Percentiles rank a stretch among this genome's conserved stretches.
phyloP scores from a whole-genome alignment of 2,329 filamentous ascomycete species.

The Trichoderma sp. region DNA sequence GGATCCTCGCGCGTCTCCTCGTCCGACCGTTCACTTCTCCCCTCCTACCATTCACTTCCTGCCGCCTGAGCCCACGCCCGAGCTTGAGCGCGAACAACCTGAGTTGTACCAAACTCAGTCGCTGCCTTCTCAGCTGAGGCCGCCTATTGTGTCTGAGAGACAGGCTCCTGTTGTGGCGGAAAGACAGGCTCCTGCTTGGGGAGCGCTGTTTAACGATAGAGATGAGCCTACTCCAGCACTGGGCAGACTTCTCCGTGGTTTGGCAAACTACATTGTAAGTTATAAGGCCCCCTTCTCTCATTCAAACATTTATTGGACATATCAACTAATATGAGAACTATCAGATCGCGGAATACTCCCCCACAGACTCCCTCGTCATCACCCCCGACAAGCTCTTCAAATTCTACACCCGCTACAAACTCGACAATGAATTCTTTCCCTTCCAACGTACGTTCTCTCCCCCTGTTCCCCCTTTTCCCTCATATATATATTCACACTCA shows the following conservation, averaged over 20 bases:
- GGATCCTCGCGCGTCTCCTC: constrained; percentile 17
- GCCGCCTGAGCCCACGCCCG: constrained; percentile 5
- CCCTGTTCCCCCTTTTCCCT: not conserved
- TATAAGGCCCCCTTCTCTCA: constrained; percentile 5
- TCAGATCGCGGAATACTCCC: constrained; percentile 42
- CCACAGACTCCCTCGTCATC: constrained; percentile 60
- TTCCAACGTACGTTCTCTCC: constrained; percentile 61
- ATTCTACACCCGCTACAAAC: constrained; percentile 70
- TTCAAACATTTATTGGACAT: not conserved
- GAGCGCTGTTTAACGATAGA: constrained; percentile 69
- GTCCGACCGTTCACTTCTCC: constrained; percentile 41
- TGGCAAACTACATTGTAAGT: constrained; percentile 73
- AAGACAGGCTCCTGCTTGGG: constrained; percentile 62
- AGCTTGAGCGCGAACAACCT: constrained; percentile 19
- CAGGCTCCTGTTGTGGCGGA: constrained; percentile 55
- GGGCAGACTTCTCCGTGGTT: constrained; percentile 70
- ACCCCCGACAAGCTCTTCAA: constrained; percentile 74
- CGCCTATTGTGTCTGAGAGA: not conserved
- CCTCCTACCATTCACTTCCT: constrained; percentile 34
- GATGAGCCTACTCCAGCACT: constrained; percentile 70
- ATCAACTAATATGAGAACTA: not conserved
- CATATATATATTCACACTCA: not conserved
- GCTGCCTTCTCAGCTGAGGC: not conserved
- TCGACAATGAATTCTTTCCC: constrained; percentile 68
- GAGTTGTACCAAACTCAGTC: not conserved